A percentile compares a stretch with the other conserved stretches of the same genome.
Conservation (phyloP, 2,329 filamentous ascomycete species). For the Colletotrichum incanum region DNA sequence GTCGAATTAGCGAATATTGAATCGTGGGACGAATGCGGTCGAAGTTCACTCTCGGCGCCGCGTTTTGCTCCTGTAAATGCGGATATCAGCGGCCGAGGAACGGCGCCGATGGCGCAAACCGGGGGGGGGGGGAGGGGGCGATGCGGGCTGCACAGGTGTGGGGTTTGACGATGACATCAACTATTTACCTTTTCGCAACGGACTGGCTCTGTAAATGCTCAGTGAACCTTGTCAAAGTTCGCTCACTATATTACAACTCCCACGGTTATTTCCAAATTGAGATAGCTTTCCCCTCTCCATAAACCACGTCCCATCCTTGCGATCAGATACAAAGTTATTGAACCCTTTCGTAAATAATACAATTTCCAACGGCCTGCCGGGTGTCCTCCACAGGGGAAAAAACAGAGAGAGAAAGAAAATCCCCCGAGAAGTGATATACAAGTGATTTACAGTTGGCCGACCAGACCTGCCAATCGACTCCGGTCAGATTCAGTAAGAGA, state of each 20-base stretch:
- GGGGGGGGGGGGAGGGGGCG: not conserved
- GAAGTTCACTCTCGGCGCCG: slow-evolving; percentile 6
- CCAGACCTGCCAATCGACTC: not conserved
- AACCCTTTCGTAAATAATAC: not conserved
- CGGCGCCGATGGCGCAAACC: slow-evolving; percentile 20
- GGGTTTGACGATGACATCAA: slow-evolving; percentile 29
- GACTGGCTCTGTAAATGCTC: not conserved
- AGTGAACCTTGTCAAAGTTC: not conserved
- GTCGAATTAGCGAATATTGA: not conserved
- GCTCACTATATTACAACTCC: not conserved
- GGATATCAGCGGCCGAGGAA: slow-evolving; percentile 37
- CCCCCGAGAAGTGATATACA: not conserved
- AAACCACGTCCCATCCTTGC: not conserved
- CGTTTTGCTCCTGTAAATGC: slow-evolving; percentile 22
- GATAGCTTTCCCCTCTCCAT: not conserved
- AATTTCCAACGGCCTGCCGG: not conserved
- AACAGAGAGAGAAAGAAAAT: not conserved
- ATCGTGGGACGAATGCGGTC: not conserved
- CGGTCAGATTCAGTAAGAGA: not conserved
- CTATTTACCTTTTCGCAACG: not conserved
- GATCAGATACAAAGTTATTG: not conserved
- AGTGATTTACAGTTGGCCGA: not conserved
- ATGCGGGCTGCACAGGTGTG: slow-evolving; percentile 16
- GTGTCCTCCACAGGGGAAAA: not conserved
- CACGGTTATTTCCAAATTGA: not conserved